Evolutionary conservation across 495 filamentous ascomycete species (phyloP), one percentile per base, ranked within the genome.

Genomic region (Neurospora sp.): DNA sequence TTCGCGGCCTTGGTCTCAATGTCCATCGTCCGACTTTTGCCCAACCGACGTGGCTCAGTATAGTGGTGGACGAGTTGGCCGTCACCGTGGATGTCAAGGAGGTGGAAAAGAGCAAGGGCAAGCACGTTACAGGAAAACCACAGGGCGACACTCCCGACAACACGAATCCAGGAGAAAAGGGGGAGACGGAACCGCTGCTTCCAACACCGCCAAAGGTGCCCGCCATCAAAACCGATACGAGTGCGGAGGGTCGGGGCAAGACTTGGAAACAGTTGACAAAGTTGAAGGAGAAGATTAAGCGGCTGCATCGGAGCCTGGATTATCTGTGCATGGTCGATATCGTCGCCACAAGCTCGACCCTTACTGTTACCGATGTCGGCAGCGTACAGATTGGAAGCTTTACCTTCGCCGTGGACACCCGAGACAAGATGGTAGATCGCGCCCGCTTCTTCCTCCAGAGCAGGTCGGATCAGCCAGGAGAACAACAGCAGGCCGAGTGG

Each of bases 1-100:
- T 98, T 53, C 90, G 96, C 44, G 93, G 94, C 53, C 84, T 98
- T 46, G 94, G 96, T 31, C 85, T 98, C 69, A 90, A 92, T 46
- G 77, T 98, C 74, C 96, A 98, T 81, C 90, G 94, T 10, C 95
- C 96, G 9, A 97, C 96, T 18, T 98, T 98, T 80, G 92, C 94
- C 22, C 94, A 98, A 80, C 94, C 96, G 69, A 98, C 96, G 81
- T 99, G 96, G 96, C 83, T 98, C 74, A 97, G 93, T 77, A 85
- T 99, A 42, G 92, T 94, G 31, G 82, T 98, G 69, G 91, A 89
- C 72, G 94, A 97, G 74, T 82, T 97, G 42, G 91, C 88, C 61
- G 85, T 98, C n/a, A 94, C 92, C 0, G 78, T 98, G 35, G 93
- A 98, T 80, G 82, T 93, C 69, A 86, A 88, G 69, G 84, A 86